Evolutionary conservation across 192 early-diverging fungal species (phyloP).

Genomic region (Geranomyces michiganensis): DNA sequence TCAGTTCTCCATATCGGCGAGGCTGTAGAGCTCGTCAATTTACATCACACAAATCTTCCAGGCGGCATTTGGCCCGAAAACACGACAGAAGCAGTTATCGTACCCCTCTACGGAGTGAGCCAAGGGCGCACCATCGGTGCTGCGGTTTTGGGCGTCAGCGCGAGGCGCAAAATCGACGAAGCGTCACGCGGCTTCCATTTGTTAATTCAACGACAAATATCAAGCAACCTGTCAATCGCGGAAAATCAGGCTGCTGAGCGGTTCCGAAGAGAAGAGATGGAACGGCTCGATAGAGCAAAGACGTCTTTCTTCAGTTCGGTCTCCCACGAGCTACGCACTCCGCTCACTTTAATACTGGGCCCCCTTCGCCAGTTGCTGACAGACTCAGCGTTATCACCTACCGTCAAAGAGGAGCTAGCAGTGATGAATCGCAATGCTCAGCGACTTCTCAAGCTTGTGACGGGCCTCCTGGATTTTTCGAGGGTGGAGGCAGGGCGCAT

Average conservation of each 20-base stretch:
- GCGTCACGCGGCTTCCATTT: constrained; percentile 8
- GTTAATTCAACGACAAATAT: constrained; percentile 17
- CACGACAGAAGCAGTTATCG: not conserved
- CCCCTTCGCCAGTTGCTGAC: constrained; percentile 49
- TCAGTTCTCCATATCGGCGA: constrained; percentile 5
- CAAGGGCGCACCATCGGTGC: not conserved
- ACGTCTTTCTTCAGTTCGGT: constrained; percentile 16
- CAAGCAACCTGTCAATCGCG: constrained; percentile 12
- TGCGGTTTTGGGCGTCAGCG: constrained; percentile 15
- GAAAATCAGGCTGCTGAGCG: constrained; percentile 8
- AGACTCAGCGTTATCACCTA: constrained; percentile 14
- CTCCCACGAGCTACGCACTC: constrained; percentile 37
- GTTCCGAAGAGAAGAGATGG: not conserved
- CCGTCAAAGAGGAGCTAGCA: constrained; percentile 31
- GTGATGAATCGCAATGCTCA: constrained; percentile 49
- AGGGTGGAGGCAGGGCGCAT: constrained; percentile 41
- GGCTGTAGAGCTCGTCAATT: not conserved
- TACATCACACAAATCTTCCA: not conserved
- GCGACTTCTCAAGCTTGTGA: constrained; percentile 54
- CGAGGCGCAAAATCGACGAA: constrained; percentile 11
- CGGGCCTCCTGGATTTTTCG: constrained; percentile 52
- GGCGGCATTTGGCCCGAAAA: constrained; percentile 23
- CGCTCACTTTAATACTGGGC: constrained; percentile 51
- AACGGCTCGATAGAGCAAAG: constrained; percentile 17
- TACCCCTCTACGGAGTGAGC: not conserved